Evolutionary conservation across 371 early-diverging fungal genomes (phyloP).

Genomic region (Rhizomucor pusillus): DNA sequence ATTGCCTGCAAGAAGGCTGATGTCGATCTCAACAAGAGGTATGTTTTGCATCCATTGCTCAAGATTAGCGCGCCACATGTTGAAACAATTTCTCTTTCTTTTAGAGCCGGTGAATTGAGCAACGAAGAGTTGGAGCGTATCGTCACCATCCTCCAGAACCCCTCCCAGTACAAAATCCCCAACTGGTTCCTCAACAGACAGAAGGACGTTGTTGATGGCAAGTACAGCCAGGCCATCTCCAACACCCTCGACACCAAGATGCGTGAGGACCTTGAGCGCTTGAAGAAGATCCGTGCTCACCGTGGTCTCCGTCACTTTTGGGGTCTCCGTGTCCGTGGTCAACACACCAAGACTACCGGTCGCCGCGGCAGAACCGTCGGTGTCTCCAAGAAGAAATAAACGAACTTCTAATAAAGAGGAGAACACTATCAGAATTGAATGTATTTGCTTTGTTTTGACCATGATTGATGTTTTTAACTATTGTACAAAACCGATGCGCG

Average conservation of each 20-base stretch:
- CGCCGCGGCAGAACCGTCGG: constrained; percentile 96
- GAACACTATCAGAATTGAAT: no score
- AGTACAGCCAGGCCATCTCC: constrained; percentile 91
- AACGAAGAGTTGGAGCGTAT: constrained; percentile 91
- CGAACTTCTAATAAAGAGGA: no score
- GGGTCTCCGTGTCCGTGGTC: constrained; percentile 95
- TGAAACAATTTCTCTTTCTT: neutral
- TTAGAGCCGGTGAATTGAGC: constrained; percentile 95
- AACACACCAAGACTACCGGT: constrained; percentile 98
- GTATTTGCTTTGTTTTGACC: no score
- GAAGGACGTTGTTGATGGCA: constrained; percentile 95
- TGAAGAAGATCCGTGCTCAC: constrained; percentile 96
- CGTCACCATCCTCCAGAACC: constrained; percentile 89
- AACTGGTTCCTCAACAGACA: constrained; percentile 98
- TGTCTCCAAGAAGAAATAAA: constrained; percentile 96
- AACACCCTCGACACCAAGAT: constrained; percentile 94
- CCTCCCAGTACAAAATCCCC: constrained; percentile 96
- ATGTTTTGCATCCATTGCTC: constrained; percentile 45
- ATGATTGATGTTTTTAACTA: no score
- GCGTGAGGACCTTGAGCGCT: constrained; percentile 95
- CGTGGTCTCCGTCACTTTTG: constrained; percentile 96
- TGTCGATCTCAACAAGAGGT: constrained; percentile 93
- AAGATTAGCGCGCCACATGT: neutral
- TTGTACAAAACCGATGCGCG: no score
- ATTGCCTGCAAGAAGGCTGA: constrained; percentile 98